Conservation (phyloP, 148 eudicot genomes). For the Rhododendron henanense region DNA sequence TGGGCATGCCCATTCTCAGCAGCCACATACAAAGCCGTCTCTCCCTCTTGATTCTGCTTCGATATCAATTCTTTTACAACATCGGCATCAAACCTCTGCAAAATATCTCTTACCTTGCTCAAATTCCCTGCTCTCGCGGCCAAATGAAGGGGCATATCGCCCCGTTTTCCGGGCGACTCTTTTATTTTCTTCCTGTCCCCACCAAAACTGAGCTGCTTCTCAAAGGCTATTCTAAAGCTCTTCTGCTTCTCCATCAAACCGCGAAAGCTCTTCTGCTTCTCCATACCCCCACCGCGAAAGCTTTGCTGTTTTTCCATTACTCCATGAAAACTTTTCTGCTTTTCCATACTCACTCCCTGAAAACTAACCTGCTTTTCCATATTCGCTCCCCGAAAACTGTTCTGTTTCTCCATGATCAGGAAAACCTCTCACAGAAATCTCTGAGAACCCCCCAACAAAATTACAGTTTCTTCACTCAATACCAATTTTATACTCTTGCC, state of each 20-base stretch:
- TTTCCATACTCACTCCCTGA: conserved; percentile 32
- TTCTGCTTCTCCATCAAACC: too few relatives aligned
- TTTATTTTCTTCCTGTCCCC: too few relatives aligned
- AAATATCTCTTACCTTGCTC: too few relatives aligned
- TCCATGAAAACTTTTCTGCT: conserved; percentile 29
- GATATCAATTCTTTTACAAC: conserved; percentile 54
- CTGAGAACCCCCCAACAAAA: not conserved
- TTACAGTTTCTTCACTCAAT: not conserved
- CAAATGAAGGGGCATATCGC: too few relatives aligned
- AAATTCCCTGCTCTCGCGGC: too few relatives aligned
- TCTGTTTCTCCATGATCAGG: conserved; percentile 7
- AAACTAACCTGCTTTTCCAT: conserved; percentile 24
- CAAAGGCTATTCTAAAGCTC: too few relatives aligned
- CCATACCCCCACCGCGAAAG: too few relatives aligned
- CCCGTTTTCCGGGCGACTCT: too few relatives aligned
- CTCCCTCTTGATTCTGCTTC: conserved; percentile 80
- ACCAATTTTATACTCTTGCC: not conserved
- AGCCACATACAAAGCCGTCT: conserved; percentile 75
- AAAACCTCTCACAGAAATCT: not conserved
- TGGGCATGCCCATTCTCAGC: conserved; percentile 77
- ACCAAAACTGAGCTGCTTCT: too few relatives aligned
- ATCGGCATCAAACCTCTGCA: too few relatives aligned
- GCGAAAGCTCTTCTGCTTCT: too few relatives aligned
- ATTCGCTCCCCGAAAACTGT: conserved; percentile 16
- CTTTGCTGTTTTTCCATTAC: conserved; percentile 53